Evolutionary conservation across 176 grass and related monocot species (phyloP).

Genomic region (Pharus latifolius): DNA sequence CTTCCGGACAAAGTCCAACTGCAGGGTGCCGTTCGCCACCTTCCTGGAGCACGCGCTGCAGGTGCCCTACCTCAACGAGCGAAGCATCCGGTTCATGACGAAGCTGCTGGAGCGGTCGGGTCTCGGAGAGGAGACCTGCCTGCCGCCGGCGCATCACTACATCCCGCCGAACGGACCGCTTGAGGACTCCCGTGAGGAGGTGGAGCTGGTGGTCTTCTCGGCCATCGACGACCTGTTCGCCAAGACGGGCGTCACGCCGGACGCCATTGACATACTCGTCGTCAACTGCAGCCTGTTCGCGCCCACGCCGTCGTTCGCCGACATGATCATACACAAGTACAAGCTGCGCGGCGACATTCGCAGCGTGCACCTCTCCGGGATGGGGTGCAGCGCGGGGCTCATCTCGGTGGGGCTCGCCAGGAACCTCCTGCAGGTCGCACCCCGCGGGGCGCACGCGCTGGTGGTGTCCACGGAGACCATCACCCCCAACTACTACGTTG

Average conservation of each 20-base stretch:
- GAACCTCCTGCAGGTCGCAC: slow-evolving; percentile 39
- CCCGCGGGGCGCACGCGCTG: slow-evolving; percentile 29
- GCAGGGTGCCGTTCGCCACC: slow-evolving; percentile 53
- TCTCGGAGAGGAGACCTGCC: slow-evolving; percentile 54
- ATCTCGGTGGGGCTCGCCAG: slow-evolving; percentile 39
- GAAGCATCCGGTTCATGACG: slow-evolving; percentile 50
- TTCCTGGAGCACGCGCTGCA: slow-evolving; percentile 63
- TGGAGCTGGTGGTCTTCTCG: slow-evolving; percentile 53
- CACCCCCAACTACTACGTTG: slow-evolving; percentile 75
- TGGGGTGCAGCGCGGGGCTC: slow-evolving; percentile 65
- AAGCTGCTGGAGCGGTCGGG: slow-evolving; percentile 49
- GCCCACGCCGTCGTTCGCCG: slow-evolving; percentile 48
- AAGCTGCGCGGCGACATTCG: slow-evolving; percentile 45
- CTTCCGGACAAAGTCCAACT: slow-evolving; percentile 40
- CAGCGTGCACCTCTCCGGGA: slow-evolving; percentile 59
- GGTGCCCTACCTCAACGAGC: slow-evolving; percentile 45
- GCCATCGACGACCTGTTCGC: slow-evolving; percentile 52
- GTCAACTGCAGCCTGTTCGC: slow-evolving; percentile 73
- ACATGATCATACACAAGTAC: slow-evolving; percentile 59
- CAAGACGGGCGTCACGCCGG: slow-evolving; percentile 31
- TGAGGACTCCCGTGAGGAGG: slow-evolving; percentile 46
- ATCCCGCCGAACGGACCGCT: slow-evolving; percentile 58
- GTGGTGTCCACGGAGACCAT: slow-evolving; percentile 79
- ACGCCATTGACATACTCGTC: slow-evolving; percentile 46
- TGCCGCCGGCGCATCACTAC: slow-evolving; percentile 49